A percentile compares a stretch with the other conserved stretches of the same genome.
Evolutionary conservation across 192 early-diverging fungal genomes (phyloP).

Genomic region (Backusella tarrabulga): DNA sequence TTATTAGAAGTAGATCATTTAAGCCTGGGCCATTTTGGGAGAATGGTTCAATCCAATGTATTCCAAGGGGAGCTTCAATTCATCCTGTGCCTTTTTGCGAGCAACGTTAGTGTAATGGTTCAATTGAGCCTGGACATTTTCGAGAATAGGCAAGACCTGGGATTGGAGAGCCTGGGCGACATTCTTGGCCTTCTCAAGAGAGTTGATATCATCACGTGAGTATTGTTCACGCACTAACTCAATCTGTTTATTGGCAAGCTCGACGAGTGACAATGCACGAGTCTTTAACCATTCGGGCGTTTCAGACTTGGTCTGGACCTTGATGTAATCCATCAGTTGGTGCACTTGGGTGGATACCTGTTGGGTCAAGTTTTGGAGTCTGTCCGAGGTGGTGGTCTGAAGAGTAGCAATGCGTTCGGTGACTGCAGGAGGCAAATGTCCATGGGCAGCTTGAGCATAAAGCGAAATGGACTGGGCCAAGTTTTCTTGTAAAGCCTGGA

Average conservation of each 20-base stretch:
- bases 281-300: slow-evolving; percentile 47
- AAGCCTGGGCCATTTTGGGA: slow-evolving; percentile 15
- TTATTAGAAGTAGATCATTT: background rate
- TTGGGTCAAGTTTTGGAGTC: slow-evolving; percentile 23
- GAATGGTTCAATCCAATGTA: slow-evolving; percentile 25
- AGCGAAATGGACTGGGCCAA: slow-evolving; percentile 22
- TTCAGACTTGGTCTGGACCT: slow-evolving; percentile 39
- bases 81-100: slow-evolving; percentile 23
- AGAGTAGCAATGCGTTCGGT: slow-evolving; percentile 17
- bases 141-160: slow-evolving; percentile 48
- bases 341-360: slow-evolving; percentile 32
- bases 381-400: slow-evolving; percentile 18
- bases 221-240: slow-evolving; percentile 42
- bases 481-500: slow-evolving; percentile 26
- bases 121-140: slow-evolving; percentile 39
- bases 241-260: slow-evolving; percentile 46
- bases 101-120: slow-evolving; percentile 26
- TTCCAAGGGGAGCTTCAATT: slow-evolving; percentile 30
- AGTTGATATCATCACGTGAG: slow-evolving; percentile 41
- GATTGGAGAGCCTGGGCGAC: slow-evolving; percentile 48
- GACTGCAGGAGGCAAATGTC: slow-evolving; percentile 24
- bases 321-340: slow-evolving; percentile 41
- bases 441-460: slow-evolving; percentile 29
- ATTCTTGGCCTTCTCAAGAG: slow-evolving; percentile 54
- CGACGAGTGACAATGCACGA: slow-evolving; percentile 41